Evolutionary conservation across 1,139 yeast genomes (phyloP), one percentile per base, ranked within the genome.

Genomic region (Komagataea norvegica): DNA sequence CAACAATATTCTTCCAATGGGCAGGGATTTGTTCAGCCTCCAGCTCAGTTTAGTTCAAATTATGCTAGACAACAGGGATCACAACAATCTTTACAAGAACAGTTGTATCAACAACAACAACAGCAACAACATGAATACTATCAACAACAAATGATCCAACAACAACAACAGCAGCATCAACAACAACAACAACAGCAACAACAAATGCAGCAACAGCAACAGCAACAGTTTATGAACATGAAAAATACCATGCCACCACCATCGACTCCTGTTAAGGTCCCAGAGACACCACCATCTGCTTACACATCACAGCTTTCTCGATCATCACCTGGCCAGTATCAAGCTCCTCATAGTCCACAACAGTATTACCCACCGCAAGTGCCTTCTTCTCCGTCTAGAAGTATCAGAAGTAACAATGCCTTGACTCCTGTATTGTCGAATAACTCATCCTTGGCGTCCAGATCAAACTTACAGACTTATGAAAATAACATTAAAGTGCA

Each of bases 41-140:
- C 58, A 2, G 59, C 59, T 25, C 57, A 50, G 36, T 61, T 62
- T 36, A 57, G 62, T 34, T 40, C 54, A 6, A 60, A 55, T 33
- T 62, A 62, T 37, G 51, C 61, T 58, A 56, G 55, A 33, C 65
- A 60, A 35, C 67, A 62, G 39, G 58, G 57, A 19, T 63, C 67
- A 1, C 65, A 61, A 15, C 65, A 57, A 28, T 62, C 67, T 2
- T 42, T 62, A 15, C 64, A 61, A 34, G 65, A 59, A 15, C 62
- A 57, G 29, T 34, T 54, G 13, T 41, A 35, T 19, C 43, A 42
- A 19, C 50, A 51, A 21, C 51, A 47, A 26, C 58, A 49, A 29
- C 44, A 42, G n/a, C 51, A 43, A 23, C 51, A 47, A 19, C 54
- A 48, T 13, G 44, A 51, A 8, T n/a, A n/a, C n/a, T n/a, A n/a